These are phyloP conservation scores for Plasmodium falciparum DNA, from an alignment of 169 alveolate genomes.

Conservation along the genomic window DNA sequence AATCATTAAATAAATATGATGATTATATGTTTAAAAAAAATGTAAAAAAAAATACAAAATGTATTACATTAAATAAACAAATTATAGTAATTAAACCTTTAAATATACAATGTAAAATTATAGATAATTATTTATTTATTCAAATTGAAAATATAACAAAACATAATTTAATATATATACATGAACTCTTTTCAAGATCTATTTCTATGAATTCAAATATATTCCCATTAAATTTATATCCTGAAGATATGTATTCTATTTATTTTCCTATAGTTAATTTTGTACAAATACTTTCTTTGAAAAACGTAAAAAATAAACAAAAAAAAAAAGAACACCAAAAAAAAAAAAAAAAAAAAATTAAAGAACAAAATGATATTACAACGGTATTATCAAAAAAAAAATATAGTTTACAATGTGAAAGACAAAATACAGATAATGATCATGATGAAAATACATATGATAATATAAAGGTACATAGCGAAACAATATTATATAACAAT, in stretches of 20 bases:
- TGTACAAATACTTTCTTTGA: conserved; percentile 24
- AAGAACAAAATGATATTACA: background rate
- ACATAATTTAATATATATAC: conserved; percentile 13
- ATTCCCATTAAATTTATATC: conserved; percentile 28
- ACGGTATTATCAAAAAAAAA: too few relatives aligned
- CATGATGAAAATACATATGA: background rate
- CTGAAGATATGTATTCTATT: conserved; percentile 52
- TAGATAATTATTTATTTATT: conserved; percentile 25
- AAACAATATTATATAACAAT: background rate
- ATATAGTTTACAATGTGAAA: too few relatives aligned
- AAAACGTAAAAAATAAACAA: conserved; percentile 4
- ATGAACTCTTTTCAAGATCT: conserved; percentile 51
- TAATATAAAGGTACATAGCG: background rate
- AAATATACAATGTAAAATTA: conserved; percentile 31
- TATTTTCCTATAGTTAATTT: conserved; percentile 28
- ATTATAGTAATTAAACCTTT: conserved; percentile 39
- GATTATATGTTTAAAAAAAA: conserved; percentile 29
- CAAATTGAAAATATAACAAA: conserved; percentile 52
- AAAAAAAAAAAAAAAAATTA: background rate
- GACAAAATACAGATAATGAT: background rate
- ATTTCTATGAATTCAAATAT: conserved; percentile 25
- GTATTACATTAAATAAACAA: conserved; percentile 11
- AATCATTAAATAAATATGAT: conserved; percentile 30
- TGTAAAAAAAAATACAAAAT: conserved; percentile 14
- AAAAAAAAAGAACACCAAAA: background rate